Base-by-base conservation (phyloP, 2,329 filamentous ascomycete genomes). In the Xylaria sp. region DNA sequence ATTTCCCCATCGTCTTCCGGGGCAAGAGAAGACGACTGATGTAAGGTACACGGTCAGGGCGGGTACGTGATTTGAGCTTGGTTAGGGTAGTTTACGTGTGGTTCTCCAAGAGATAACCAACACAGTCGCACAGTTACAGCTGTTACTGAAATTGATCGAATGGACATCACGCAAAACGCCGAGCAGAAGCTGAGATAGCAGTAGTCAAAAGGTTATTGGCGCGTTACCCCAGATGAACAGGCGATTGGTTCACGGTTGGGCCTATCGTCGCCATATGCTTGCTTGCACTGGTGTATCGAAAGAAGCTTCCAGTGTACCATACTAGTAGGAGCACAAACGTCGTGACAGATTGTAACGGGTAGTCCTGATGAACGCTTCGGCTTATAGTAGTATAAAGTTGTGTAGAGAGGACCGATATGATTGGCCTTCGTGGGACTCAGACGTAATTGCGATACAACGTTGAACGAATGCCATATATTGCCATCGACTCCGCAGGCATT, bases 31-130 rank as follows among this genome's bases (percentile, higher is more conserved):
- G 73, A 73, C 74, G 68, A 73, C 72, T 73, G 73, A 74, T 77
- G 76, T 76, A 77, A 78, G 76, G 76, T 76, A 78, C 76, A 73
- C 73, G 71, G 59, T 66, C 67, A 67, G 69, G 70, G 69, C 74
- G 72, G 74, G 70, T 72, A 70, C 70, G 41, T 52, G 51, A 50
- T 65, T 65, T 37, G 34, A 66, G 34, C 46, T 63, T 65, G 61
- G 65, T 51, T 41, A 48, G 57, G 62, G 41, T 18, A 41, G 57
- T 57, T 62, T 59, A 50, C 46, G 41, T 58, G 37, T 8, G n/a
- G 48, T 32, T 51, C 51, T 48, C 46, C 44, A 56, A 54, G 44
- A 46, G 65, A 34, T 51, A 46, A 10, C 48, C 52, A 55, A 55
- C 28, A 44, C 50, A 54, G 25, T 34, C 46, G 39, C 37, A 48